These are phyloP conservation scores for Kodamaea sp. DNA, from an alignment of 1,139 yeast genomes.

Conservation along the genomic window DNA sequence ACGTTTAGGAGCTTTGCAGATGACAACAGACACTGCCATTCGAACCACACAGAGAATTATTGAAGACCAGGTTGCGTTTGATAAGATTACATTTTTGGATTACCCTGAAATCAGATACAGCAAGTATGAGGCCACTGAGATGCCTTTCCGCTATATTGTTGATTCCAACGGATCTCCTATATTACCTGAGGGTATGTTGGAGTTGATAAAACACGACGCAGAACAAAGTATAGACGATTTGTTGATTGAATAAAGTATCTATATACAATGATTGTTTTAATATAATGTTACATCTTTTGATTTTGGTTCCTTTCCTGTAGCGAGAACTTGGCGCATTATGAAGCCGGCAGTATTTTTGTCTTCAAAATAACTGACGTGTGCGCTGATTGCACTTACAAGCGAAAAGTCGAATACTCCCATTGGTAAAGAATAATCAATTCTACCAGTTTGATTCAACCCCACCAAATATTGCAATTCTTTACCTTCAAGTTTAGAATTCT, in stretches of 20 bases:
- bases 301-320: conserved; percentile 18
- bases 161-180: conserved; percentile 67
- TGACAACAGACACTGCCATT: conserved; percentile 97
- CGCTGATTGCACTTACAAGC: conserved; percentile 72
- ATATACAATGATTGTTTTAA: conserved; percentile 6
- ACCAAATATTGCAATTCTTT: conserved; percentile 34
- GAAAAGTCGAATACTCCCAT: conserved; percentile 80
- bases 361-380: conserved; percentile 87
- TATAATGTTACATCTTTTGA: conserved; percentile 24
- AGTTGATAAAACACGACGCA: conserved; percentile 78
- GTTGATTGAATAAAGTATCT: conserved; percentile 23
- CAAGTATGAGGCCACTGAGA: conserved; percentile 88
- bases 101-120: conserved; percentile 90
- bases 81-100: conserved; percentile 77
- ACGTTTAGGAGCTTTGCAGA: conserved; percentile 81
- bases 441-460: conserved; percentile 60
- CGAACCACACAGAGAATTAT: conserved; percentile 81
- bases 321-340: conserved; percentile 53
- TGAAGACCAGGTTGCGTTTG: conserved; percentile 53
- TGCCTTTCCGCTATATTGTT: conserved; percentile 92
- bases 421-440: conserved; percentile 79
- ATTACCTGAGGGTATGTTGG: conserved; percentile 87
- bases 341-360: conserved; percentile 83
- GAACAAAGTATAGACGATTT: conserved; percentile 71
- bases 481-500: conserved; percentile 19